A percentile compares a stretch with the other conserved stretches of the same genome.
phyloP scores from a whole-genome alignment of 169 alveolate genomes.

The Plasmodium gonderi region DNA sequence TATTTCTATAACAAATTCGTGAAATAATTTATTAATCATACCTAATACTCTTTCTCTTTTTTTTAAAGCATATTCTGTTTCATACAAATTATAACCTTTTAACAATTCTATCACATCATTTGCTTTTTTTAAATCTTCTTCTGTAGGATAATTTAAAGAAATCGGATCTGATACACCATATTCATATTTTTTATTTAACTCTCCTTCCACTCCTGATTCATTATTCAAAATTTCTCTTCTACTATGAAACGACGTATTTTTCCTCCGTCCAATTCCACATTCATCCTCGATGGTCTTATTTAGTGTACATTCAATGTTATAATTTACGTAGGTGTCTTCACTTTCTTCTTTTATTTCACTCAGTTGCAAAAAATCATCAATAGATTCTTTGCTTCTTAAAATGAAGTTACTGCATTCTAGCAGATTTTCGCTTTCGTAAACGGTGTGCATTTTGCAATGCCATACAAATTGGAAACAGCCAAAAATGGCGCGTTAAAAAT shows the following conservation, averaged over 20 bases:
- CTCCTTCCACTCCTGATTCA: slow-evolving; percentile 1
- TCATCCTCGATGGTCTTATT: slow-evolving; percentile 31
- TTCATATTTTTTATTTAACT: slow-evolving; percentile 29
- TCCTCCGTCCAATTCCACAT: neutral
- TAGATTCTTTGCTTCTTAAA: slow-evolving; percentile 16
- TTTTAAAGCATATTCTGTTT: slow-evolving; percentile 90
- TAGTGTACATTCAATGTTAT: slow-evolving; percentile 49
- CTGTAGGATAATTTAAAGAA: slow-evolving; percentile 83
- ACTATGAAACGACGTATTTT: neutral
- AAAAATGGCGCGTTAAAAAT: neutral
- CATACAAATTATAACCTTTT: slow-evolving; percentile 88
- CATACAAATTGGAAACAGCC: too few species aligned
- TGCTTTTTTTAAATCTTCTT: slow-evolving; percentile 85
- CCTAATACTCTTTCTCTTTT: slow-evolving; percentile 92
- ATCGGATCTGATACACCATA: slow-evolving; percentile 86
- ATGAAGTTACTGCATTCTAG: slow-evolving; percentile 51
- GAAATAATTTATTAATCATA: slow-evolving; percentile 89
- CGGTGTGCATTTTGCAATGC: slow-evolving; percentile 74
- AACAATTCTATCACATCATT: slow-evolving; percentile 84
- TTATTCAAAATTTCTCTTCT: slow-evolving; percentile 12
- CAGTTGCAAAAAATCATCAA: slow-evolving; percentile 42
- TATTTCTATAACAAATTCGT: slow-evolving; percentile 90
- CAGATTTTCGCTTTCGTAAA: slow-evolving; percentile 53
- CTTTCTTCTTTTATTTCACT: slow-evolving; percentile 48
- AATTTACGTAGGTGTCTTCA: slow-evolving; percentile 48